Conservation (phyloP, 352 stramenopile species). For the Pelagophyceae sp. region DNA sequence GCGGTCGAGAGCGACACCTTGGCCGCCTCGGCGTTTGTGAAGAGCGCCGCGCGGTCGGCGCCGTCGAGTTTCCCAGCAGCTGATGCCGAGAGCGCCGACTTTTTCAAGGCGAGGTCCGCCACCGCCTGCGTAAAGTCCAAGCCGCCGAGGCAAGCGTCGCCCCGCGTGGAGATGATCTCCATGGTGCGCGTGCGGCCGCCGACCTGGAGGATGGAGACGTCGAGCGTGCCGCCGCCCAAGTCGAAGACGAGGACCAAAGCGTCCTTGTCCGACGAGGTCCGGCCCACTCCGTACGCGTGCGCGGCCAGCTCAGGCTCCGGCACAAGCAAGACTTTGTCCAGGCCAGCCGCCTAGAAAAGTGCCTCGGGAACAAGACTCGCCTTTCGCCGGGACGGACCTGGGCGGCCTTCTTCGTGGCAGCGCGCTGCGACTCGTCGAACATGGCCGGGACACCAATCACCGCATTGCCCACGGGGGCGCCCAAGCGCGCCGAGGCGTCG, state of each 20-base stretch:
- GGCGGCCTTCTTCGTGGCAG: too few relatives aligned
- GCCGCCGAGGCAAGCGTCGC: constrained; percentile 20
- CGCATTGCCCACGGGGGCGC: background rate
- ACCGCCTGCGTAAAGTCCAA: constrained; percentile 12
- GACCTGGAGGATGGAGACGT: constrained; percentile 19
- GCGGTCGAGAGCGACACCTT: background rate
- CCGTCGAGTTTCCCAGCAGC: too few relatives aligned
- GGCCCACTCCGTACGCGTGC: background rate
- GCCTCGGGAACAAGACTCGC: too few relatives aligned
- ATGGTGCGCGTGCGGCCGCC: constrained; percentile 12
- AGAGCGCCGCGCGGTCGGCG: background rate
- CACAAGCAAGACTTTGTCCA: background rate
- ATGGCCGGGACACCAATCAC: constrained; percentile 5
- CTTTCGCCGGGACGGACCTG: too few relatives aligned
- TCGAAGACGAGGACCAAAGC: constrained; percentile 20
- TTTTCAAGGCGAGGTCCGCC: constrained; percentile 1
- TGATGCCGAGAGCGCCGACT: background rate
- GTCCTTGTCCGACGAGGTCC: background rate
- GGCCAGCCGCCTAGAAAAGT: background rate
- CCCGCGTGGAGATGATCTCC: constrained; percentile 17
- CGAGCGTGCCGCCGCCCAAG: constrained; percentile 24
- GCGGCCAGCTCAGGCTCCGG: constrained; percentile 5
- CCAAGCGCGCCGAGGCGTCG: background rate
- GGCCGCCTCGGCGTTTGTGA: background rate
- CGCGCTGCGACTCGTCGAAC: background rate